Percentiles rank a stretch among this genome's conserved stretches.
These are phyloP conservation scores for Plasmodium yoelii DNA, from an alignment of 169 alveolate genomes.

Conservation along the genomic window DNA sequence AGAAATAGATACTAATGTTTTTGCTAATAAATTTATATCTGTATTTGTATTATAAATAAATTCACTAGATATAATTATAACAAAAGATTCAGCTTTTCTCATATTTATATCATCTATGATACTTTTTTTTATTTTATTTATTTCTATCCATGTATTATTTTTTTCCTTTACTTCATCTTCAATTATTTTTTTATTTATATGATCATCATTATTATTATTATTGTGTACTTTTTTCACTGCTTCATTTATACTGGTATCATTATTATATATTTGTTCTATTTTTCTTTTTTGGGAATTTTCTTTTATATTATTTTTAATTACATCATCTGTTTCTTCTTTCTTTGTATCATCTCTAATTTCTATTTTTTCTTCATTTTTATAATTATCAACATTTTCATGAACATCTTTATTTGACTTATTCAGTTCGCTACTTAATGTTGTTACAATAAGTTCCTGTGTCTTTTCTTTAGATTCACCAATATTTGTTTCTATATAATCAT, in stretches of 20 bases:
- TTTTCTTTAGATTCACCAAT: background rate
- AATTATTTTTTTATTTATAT: no score
- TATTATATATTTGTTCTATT: background rate
- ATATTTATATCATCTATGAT: slow-evolving; percentile 20
- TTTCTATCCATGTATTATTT: background rate
- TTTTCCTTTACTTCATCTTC: no score
- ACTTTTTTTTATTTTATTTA: slow-evolving; percentile 8
- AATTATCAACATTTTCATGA: background rate
- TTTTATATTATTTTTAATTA: background rate
- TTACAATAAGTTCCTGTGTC: no score
- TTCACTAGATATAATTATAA: slow-evolving; percentile 45
- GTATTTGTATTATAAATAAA: slow-evolving; percentile 48
- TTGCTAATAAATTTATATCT: slow-evolving; percentile 24
- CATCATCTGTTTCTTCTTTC: background rate
- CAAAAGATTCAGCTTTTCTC: slow-evolving; percentile 64
- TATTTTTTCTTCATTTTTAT: background rate
- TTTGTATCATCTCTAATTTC: background rate
- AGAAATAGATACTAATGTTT: slow-evolving; percentile 25
- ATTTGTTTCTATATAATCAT: background rate
- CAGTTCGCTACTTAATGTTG: background rate
- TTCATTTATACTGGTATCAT: no score
- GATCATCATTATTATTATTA: no score
- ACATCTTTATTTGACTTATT: background rate
- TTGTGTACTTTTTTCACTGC: no score
- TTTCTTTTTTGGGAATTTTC: background rate